Base-by-base conservation (phyloP, 2,329 filamentous ascomycete genomes). In the Aspergillus amoenus region DNA sequence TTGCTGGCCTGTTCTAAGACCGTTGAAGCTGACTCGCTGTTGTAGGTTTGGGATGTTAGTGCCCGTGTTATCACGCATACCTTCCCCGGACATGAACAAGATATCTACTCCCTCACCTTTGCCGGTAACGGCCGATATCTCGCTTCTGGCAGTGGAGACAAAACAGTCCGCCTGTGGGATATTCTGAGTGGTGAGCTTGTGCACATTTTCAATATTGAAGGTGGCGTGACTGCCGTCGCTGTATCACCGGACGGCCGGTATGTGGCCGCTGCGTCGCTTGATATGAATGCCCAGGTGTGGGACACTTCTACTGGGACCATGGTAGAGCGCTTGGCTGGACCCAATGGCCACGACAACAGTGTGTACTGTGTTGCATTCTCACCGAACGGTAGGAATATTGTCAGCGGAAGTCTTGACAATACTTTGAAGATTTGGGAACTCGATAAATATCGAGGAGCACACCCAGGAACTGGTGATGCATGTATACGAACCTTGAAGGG, bases 351-450 rank as follows among this genome's bases (percentile, higher is more conserved):
- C 80, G 96, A 96, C 77, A 93, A 99, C 62, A 94, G 90, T 66
- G 93, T 97, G 21, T 97, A 97, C 76, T 93, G 89, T 12, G 93
- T 99, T 18, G 93, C 94, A 0, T 99, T 99, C 76, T 92, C 92
- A 12, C 93, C 94, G 24, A 93, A 90, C 66, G 93, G 93, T 60
- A 89, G 91, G 67, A 90, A 96, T 65, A 86, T 99, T 41, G 93
- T 97, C 70, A 94, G 90, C 68, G 93, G 94, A 61, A 95, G 90
- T 82, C 80, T 97, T 66, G 93, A 99, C 74, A 96, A 96, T 82
- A 97, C 93, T 0, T 97, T 97, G 81, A 96, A 97, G 81, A 96
- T 97, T 89, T 99, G 94, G 93, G 93, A 97, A 79, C 83, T 99
- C 49, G 88, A 84, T 54, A 84, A 88, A 21, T 85, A 88, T 45